phyloP scores from a whole-genome alignment of 306 rosid genomes.

The Vigna nakashimae region DNA sequence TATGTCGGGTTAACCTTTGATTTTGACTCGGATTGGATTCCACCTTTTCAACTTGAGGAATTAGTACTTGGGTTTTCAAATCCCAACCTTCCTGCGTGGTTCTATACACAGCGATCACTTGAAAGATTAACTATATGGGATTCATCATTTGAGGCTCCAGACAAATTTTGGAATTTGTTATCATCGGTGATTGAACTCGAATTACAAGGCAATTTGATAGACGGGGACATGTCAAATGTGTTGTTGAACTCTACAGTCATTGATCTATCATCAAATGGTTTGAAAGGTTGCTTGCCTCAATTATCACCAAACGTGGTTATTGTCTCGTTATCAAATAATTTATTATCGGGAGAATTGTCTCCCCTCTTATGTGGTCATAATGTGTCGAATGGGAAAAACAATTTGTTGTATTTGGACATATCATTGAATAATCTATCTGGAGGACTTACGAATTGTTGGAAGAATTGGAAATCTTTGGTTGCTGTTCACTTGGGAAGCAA shows the following conservation, averaged over 20 bases:
- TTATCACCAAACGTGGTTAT: neutral
- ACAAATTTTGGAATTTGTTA: neutral
- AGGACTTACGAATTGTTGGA: neutral
- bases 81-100: neutral
- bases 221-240: neutral
- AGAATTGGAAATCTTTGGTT: neutral
- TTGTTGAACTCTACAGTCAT: neutral
- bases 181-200: neutral
- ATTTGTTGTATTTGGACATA: neutral
- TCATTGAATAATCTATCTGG: neutral
- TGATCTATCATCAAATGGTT: neutral
- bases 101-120: neutral
- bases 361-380: constrained; percentile 7
- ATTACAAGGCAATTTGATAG: neutral
- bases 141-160: neutral
- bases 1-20: neutral
- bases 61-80: neutral
- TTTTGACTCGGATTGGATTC: neutral
- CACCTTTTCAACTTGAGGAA: neutral
- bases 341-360: constrained; percentile 2
- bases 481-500: neutral
- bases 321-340: neutral
- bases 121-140: neutral
- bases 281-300: neutral
- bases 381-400: neutral